These are phyloP conservation scores for Beauveria rudraprayagi DNA, from an alignment of 2,329 filamentous ascomycete genomes.

Conservation along the genomic window DNA sequence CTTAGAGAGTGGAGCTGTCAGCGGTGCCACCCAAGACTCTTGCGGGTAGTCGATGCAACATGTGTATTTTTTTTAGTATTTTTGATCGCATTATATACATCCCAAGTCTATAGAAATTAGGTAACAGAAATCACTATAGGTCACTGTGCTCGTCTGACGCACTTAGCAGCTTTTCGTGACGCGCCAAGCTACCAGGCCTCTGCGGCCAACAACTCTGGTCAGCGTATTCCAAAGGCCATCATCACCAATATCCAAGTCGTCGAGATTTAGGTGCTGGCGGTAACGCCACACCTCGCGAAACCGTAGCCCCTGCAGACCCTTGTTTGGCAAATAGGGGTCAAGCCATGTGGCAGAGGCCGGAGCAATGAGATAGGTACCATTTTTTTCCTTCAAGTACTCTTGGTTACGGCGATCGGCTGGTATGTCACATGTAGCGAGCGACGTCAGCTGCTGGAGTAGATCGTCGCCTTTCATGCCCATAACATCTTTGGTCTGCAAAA, in stretches of 20 bases:
- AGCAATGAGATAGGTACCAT: conserved; percentile 63
- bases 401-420: conserved; percentile 46
- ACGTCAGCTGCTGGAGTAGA: conserved; percentile 51
- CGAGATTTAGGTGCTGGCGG: conserved; percentile 62
- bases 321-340: conserved; percentile 53
- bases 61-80: neutral
- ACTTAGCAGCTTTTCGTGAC: conserved; percentile 52
- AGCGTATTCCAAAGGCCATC: conserved; percentile 69
- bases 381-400: conserved; percentile 52
- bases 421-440: conserved; percentile 55
- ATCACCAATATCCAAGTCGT: conserved; percentile 71
- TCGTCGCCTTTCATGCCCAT: conserved; percentile 60
- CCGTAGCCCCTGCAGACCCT: conserved; percentile 49
- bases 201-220: conserved; percentile 54
- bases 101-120: conserved; percentile 5
- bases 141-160: neutral
- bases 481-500: conserved; percentile 62
- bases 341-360: conserved; percentile 65
- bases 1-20: neutral
- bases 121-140: neutral
- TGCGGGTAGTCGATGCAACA: neutral
- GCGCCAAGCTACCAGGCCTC: conserved; percentile 55
- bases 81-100: conserved; percentile 1
- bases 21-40: neutral
- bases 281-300: conserved; percentile 67